phyloP scores from a whole-genome alignment of 2,329 filamentous ascomycete species.

The Xylariales sp. region DNA sequence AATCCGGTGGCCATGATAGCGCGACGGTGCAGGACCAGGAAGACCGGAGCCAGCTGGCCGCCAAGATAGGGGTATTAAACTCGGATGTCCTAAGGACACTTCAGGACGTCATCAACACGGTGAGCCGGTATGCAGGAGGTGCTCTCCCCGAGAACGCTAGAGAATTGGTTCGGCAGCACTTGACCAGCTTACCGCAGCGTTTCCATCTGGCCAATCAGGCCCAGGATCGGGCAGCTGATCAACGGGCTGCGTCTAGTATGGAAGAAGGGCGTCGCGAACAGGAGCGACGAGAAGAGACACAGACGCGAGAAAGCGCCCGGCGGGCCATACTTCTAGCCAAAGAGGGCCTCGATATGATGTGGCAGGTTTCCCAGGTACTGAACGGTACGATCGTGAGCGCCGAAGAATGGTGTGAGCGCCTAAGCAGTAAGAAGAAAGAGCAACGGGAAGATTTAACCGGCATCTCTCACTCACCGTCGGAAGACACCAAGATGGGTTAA shows the following conservation, averaged over 20 bases:
- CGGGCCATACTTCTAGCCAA: slow-evolving; percentile 86
- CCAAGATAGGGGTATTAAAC: slow-evolving; percentile 74
- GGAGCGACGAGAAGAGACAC: slow-evolving; percentile 57
- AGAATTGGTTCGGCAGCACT: slow-evolving; percentile 82
- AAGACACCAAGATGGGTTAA: slow-evolving; percentile 46
- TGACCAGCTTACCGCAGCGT: slow-evolving; percentile 85
- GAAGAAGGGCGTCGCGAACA: slow-evolving; percentile 54
- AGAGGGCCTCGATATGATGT: slow-evolving; percentile 94
- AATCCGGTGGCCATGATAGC: slow-evolving; percentile 38
- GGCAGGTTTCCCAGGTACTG: slow-evolving; percentile 86
- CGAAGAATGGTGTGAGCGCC: slow-evolving; percentile 87
- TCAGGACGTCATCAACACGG: slow-evolving; percentile 82
- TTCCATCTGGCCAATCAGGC: slow-evolving; percentile 78
- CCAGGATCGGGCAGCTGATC: slow-evolving; percentile 46
- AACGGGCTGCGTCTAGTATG: slow-evolving; percentile 44
- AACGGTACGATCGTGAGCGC: slow-evolving; percentile 91
- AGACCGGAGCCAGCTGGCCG: slow-evolving; percentile 63
- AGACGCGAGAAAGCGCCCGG: slow-evolving; percentile 71
- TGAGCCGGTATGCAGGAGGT: slow-evolving; percentile 91
- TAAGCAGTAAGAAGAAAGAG: slow-evolving; percentile 65
- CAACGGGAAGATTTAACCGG: slow-evolving; percentile 47
- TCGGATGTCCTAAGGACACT: slow-evolving; percentile 81
- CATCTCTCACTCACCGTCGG: slow-evolving; percentile 35
- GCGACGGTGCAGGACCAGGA: slow-evolving; percentile 47
- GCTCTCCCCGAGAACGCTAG: slow-evolving; percentile 90